Evolutionary conservation across 345 rosid genomes (phyloP), one percentile per base, ranked within the genome.

Genomic region (Clarkia xantiana): DNA sequence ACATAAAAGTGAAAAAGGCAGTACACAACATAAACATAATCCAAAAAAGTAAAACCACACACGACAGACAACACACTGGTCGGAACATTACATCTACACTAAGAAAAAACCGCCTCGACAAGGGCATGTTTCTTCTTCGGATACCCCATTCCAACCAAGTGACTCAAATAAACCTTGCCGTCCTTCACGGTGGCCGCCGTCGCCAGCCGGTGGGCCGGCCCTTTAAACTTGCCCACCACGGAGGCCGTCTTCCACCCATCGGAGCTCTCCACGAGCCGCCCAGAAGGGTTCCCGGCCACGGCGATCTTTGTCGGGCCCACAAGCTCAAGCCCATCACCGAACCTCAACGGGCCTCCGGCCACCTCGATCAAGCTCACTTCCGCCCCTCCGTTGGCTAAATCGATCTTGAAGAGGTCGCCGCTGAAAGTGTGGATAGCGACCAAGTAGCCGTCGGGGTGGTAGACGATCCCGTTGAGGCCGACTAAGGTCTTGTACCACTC

Each of bases 221-320:
- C 96, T 49, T 60, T 69, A 44, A 81, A 90, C 68, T 63, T 75
- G 4, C 69, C 81, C 0, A 72, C 75, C 3, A 86, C 64, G 1
- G 82, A 50, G 52, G 93, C 97, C 4, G 82, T 86, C 62, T 65
- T 61, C 97, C 97, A 90, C 47, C 88, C 88, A 14, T 90, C 86
- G 0, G 68, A 51, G 74, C 95, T 77, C 84, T 83, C 84, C 3
- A 90, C 77, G 54, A 90, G 43, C 67, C 81, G 74, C 18, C 71
- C 76, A 0, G 91, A 74, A 12, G 84, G 88, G 38, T 60, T 86
- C 42, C 95, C 97, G 0, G 94, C 97, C 13, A 86, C 97, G 45
- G 86, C 86, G 14, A 90, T 70, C 70, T 73, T 69, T 9, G 80
- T 81, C 0, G 79, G 76, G 15, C 90, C 82, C 20, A 86, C 39